A percentile compares a stretch with the other conserved stretches of the same genome.
Conservation (phyloP, 192 early-diverging fungal genomes). For the Dispira simplex region DNA sequence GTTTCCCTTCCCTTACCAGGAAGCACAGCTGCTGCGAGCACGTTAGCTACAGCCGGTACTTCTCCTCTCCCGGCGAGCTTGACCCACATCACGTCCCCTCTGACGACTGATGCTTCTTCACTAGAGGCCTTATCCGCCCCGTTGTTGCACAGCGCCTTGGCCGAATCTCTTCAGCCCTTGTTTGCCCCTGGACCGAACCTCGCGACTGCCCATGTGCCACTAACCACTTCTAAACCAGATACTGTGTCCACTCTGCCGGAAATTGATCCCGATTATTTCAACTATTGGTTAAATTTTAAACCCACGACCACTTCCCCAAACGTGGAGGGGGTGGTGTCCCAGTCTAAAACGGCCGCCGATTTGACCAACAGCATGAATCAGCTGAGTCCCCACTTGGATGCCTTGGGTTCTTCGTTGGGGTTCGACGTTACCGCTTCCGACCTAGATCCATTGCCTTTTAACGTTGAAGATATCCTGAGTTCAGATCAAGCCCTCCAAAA, state of each 20-base stretch:
- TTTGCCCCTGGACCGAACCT: too few species aligned
- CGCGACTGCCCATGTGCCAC: too few species aligned
- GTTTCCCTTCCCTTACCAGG: too few species aligned
- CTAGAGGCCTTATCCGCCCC: too few species aligned
- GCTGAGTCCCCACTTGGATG: slow-evolving; percentile 1
- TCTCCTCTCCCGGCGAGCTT: too few species aligned
- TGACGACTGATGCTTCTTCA: too few species aligned
- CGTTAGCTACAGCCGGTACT: too few species aligned
- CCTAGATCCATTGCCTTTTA: not conserved
- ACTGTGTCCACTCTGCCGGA: not conserved
- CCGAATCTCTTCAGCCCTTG: too few species aligned
- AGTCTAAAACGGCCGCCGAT: slow-evolving; percentile 2
- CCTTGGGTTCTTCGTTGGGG: slow-evolving; percentile 1
- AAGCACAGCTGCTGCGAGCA: too few species aligned
- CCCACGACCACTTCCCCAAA: not conserved
- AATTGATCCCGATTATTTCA: not conserved
- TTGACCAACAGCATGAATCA: slow-evolving; percentile 5
- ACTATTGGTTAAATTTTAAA: not conserved
- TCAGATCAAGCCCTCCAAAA: not conserved
- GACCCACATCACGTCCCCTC: too few species aligned
- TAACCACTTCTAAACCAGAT: not conserved
- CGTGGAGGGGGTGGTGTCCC: too few species aligned
- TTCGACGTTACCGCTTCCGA: not conserved
- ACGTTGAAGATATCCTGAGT: not conserved
- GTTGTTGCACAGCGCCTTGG: too few species aligned